phyloP scores from a whole-genome alignment of 2,329 filamentous ascomycete genomes.

The Fusarium subglutinans region DNA sequence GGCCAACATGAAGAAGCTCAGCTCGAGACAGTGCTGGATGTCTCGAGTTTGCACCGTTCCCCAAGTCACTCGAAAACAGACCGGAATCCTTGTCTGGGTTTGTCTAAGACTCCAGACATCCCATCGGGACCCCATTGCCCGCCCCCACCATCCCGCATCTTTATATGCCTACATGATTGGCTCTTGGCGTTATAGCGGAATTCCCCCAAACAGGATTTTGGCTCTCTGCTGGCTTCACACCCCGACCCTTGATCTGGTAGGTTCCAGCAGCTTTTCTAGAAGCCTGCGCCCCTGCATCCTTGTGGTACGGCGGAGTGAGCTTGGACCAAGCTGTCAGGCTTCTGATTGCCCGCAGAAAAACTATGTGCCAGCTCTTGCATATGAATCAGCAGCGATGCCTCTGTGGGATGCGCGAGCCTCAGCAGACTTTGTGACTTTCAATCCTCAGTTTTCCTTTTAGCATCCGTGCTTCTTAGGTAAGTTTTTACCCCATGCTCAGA shows the following conservation, averaged over 20 bases:
- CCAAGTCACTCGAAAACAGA: conserved; percentile 47
- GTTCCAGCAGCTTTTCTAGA: conserved; percentile 44
- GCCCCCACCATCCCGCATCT: conserved; percentile 41
- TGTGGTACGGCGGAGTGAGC: conserved; percentile 31
- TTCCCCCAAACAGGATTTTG: conserved; percentile 39
- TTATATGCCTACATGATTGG: conserved; percentile 36
- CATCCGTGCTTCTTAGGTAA: conserved; percentile 16
- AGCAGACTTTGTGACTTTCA: conserved; percentile 1
- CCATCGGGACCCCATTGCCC: conserved; percentile 33
- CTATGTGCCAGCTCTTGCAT: conserved; percentile 23
- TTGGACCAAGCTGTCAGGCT: conserved; percentile 38
- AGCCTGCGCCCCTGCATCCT: conserved; percentile 43
- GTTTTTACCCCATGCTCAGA: conserved; percentile 20
- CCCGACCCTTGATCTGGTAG: conserved; percentile 30
- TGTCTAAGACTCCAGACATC: conserved; percentile 35
- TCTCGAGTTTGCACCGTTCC: conserved; percentile 41
- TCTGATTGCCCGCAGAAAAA: conserved; percentile 25
- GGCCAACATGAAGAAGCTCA: neutral
- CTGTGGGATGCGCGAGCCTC: neutral
- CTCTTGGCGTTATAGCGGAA: neutral
- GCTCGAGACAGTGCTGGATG: conserved; percentile 27
- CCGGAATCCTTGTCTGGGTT: conserved; percentile 44
- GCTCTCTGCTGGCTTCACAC: conserved; percentile 23
- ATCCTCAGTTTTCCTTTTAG: neutral
- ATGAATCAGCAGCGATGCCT: conserved; percentile 10